Conservation (phyloP, 345 rosid species). For the Nephelium lappaceum region DNA sequence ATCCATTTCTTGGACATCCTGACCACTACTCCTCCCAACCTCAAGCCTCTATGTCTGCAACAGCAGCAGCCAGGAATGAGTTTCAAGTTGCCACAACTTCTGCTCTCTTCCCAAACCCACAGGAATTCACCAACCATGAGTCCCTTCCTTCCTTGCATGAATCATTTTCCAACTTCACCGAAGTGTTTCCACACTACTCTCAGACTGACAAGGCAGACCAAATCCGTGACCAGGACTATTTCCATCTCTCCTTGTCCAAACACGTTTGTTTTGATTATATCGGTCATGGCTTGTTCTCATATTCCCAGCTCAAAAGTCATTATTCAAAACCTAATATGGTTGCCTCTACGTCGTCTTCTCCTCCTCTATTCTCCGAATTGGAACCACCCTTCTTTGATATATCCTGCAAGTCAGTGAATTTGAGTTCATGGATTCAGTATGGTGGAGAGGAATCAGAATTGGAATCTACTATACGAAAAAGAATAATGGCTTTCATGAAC, state of each 20-base stretch:
- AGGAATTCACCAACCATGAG: constrained; percentile 75
- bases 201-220: constrained; percentile 57
- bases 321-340: neutral
- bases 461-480: constrained; percentile 47
- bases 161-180: constrained; percentile 50
- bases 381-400: constrained; percentile 46
- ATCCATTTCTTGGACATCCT: constrained; percentile 43
- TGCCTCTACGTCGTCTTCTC: constrained; percentile 35
- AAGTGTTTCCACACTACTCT: constrained; percentile 53
- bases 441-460: constrained; percentile 50
- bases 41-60: constrained; percentile 8
- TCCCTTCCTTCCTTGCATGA: constrained; percentile 71
- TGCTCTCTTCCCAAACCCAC: constrained; percentile 40
- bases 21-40: constrained; percentile 1
- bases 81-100: constrained; percentile 49
- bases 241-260: constrained; percentile 51
- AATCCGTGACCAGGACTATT: constrained; percentile 64
- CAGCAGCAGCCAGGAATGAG: constrained; percentile 39
- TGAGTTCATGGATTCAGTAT: constrained; percentile 40
- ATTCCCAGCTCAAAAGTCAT: constrained; percentile 41
- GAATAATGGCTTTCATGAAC: constrained; percentile 75
- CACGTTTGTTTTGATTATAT: constrained; percentile 66
- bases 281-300: constrained; percentile 81
- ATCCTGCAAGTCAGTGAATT: constrained; percentile 47
- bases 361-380: constrained; percentile 12